phyloP scores from a whole-genome alignment of 2,329 filamentous ascomycete species.

The Venturia nashicola region DNA sequence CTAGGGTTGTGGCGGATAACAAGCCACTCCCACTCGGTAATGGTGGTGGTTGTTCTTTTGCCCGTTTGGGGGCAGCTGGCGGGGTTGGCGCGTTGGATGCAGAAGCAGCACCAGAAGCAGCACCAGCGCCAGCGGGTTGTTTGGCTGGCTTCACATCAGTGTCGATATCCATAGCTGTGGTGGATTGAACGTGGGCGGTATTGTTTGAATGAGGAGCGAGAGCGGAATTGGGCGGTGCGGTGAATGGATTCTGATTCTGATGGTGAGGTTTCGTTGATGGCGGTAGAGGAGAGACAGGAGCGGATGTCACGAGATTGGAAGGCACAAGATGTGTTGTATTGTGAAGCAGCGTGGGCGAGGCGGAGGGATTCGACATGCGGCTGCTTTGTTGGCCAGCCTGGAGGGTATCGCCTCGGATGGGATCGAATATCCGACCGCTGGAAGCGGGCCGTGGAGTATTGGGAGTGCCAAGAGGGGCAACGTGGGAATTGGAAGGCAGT shows the following conservation, averaged over 20 bases:
- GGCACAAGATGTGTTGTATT: conserved; percentile 36
- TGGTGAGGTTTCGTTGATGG: neutral
- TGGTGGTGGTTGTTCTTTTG: conserved; percentile 44
- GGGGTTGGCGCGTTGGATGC: conserved; percentile 36
- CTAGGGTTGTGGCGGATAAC: conserved; percentile 49
- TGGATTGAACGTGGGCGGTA: neutral
- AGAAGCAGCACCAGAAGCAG: conserved; percentile 18
- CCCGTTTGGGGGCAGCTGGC: conserved; percentile 41
- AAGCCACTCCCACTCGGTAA: conserved; percentile 52
- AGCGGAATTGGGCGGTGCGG: neutral
- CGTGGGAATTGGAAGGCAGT: conserved; percentile 4
- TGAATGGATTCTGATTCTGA: neutral
- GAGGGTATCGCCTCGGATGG: conserved; percentile 55
- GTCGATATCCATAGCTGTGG: conserved; percentile 21
- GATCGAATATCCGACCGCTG: conserved; percentile 78
- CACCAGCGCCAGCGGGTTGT: conserved; percentile 14
- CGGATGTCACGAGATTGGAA: conserved; percentile 24
- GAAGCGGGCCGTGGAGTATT: conserved; percentile 37
- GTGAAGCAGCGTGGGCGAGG: conserved; percentile 87
- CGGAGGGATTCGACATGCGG: conserved; percentile 24
- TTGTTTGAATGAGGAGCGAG: neutral
- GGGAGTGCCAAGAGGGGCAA: conserved; percentile 2
- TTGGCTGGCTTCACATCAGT: conserved; percentile 17
- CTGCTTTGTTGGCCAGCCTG: conserved; percentile 31
- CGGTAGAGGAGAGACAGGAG: conserved; percentile 23